Evolutionary conservation across 495 filamentous ascomycete genomes (phyloP), one percentile per base, ranked within the genome.

Genomic region (Ramalina intermedia): DNA sequence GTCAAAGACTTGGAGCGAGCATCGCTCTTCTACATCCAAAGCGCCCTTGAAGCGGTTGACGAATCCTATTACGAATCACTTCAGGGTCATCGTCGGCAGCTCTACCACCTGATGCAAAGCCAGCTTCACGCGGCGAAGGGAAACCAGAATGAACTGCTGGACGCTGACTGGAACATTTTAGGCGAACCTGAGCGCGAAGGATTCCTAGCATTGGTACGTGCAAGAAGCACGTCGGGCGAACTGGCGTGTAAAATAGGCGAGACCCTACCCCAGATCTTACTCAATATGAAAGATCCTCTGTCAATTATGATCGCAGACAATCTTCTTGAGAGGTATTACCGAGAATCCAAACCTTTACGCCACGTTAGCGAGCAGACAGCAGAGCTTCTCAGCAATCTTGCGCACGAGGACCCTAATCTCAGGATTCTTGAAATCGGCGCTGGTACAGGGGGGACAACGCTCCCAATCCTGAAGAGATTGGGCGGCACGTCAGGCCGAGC

Each of bases 381-480:
- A 27, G n/a, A 26, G 16, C 33, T 48, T 26, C 21, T 48, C 36
- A 40, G 21, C 36, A 48, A n/a, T 20, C 50, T 68, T 1, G 55
- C 61, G 1, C 59, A 65, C 39, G 62, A 67, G 44, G 59, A 65
- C 36, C 63, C 69, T 0, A 55, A 60, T 16, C 46, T 70, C 13
- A 63, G 61, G 16, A 55, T 74, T 11, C 61, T 78, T 3, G 75
- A 78, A 48, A 63, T 79, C 29, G 74, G 75, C 4, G 69, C 71
- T 0, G 73, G 71, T 0, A 76, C 70, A 7, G 74, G 72, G 26
- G 35, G 49, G 6, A 24, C 26, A 4, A 51, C 49, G 0, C 16
- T 46, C 1, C 17, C 35, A 2, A 21, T 51, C 14, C 23, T 51
- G 6, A 18, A 52, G 16, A 42, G 14, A 4, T 12, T 52, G 12